phyloP scores from a whole-genome alignment of 148 eudicot species.

The Pharnaceum exiguum region DNA sequence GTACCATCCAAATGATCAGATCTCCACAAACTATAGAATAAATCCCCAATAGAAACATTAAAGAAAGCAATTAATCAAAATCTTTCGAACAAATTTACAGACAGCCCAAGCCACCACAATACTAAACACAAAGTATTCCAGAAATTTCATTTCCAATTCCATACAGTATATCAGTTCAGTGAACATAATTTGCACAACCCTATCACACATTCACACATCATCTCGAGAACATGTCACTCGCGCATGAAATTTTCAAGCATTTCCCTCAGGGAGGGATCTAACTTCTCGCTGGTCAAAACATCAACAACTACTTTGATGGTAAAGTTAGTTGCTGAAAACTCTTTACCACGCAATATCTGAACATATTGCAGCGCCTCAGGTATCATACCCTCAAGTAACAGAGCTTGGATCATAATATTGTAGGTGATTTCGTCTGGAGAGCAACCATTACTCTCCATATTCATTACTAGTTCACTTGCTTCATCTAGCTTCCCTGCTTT shows the following conservation, averaged over 20 bases:
- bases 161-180: too few relatives aligned
- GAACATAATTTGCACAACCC: too few relatives aligned
- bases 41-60: too few relatives aligned
- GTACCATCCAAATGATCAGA: too few relatives aligned
- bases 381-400: background rate
- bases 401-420: slow-evolving; percentile 1
- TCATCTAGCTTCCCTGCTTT: slow-evolving; percentile 7
- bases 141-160: too few relatives aligned
- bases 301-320: background rate
- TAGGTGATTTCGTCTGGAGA: background rate
- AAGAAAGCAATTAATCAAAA: too few relatives aligned
- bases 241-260: background rate
- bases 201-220: too few relatives aligned
- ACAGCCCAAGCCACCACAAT: too few relatives aligned
- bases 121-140: too few relatives aligned
- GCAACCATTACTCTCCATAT: slow-evolving; percentile 2
- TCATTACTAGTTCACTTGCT: slow-evolving; percentile 3
- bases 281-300: background rate
- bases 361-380: background rate
- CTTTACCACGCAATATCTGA: background rate
- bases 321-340: background rate
- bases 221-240: too few relatives aligned
- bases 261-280: background rate
- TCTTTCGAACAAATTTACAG: too few relatives aligned
- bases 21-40: too few relatives aligned